Evolutionary conservation across 2,329 filamentous ascomycete genomes (phyloP).

Genomic region (Colletotrichum sansevieriae): DNA sequence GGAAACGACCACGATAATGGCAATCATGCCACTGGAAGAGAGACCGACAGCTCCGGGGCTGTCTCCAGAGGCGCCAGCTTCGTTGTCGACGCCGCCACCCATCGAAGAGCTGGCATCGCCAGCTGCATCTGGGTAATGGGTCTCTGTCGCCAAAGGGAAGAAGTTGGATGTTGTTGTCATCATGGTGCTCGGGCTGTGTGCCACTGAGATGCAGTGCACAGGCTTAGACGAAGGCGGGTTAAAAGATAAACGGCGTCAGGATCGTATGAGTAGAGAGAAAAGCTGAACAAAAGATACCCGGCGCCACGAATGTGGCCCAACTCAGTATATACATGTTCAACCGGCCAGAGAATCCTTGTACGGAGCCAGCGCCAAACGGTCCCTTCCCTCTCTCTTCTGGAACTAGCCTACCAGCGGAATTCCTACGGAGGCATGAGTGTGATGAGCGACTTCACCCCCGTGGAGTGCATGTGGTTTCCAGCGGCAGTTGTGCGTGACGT

Average conservation of each 20-base stretch:
- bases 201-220: conserved; percentile 16
- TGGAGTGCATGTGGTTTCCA: conserved; percentile 19
- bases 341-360: conserved; percentile 9
- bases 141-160: conserved; percentile 60
- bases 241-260: conserved; percentile 31
- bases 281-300: conserved; percentile 41
- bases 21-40: conserved; percentile 77
- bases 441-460: conserved; percentile 3
- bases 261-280: conserved; percentile 40
- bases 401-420: conserved; percentile 13
- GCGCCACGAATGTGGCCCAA: conserved; percentile 41
- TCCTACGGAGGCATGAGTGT: conserved; percentile 4
- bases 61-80: conserved; percentile 75
- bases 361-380: conserved; percentile 25
- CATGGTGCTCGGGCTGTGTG: conserved; percentile 49
- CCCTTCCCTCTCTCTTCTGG: not conserved
- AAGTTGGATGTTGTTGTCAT: conserved; percentile 52
- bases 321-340: conserved; percentile 40
- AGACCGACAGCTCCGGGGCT: conserved; percentile 71
- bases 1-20: conserved; percentile 80
- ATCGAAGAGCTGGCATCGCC: conserved; percentile 52
- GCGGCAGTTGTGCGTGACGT: conserved; percentile 33
- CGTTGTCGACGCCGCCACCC: conserved; percentile 59
- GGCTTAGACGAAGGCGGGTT: not conserved
- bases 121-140: conserved; percentile 51